Base-by-base conservation (phyloP, 2,329 filamentous ascomycete genomes). In the Apiospora rasikravindrae region DNA sequence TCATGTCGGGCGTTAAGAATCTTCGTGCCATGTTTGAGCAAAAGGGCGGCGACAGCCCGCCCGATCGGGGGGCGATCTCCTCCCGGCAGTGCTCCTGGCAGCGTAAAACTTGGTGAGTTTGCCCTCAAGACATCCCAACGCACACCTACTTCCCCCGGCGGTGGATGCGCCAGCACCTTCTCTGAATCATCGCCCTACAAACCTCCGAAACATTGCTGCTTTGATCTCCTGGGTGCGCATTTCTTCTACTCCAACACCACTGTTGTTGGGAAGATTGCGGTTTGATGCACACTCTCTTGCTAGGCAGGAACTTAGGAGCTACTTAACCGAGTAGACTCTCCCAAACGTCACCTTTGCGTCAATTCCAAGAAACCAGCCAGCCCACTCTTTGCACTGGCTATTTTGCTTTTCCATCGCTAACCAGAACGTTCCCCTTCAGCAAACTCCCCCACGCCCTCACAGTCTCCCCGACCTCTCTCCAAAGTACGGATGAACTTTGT, bases 21-120 rank as follows among this genome's bases (percentile, higher is more conserved):
- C 89, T 95, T 76, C 88, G 92, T 77, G 93, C 93, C 79, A 94
- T 93, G 88, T 95, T 95, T 81, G 93, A 95, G 86, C 90, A 90
- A 80, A 93, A 90, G 82, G 89, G 88, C 76, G 89, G 88, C 76
- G 85, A 86, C 72, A 91, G 88, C 77, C 88, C 90, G 75, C 90
- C 91, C 22, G 91, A 81, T 75, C 87, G 92, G 84, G 84, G 93
- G 92, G 73, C 88, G 92, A 81, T 92, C 91, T 72, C 92, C 92
- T 70, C 67, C 67, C 14, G 42, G 42, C 16, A 64, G 57, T 37
- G 33, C 92, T 70, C 44, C 67, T 16, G 42, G 42, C 67, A 64
- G 57, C 33, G 33, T 45, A 29, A 49, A 37, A 33, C 67, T 69
- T n/a, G 80, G 86, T 89, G 83, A 81, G 84, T 74, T 66, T 49